phyloP scores from a whole-genome alignment of 805 yeast species.

The Clavispora vitiphila region DNA sequence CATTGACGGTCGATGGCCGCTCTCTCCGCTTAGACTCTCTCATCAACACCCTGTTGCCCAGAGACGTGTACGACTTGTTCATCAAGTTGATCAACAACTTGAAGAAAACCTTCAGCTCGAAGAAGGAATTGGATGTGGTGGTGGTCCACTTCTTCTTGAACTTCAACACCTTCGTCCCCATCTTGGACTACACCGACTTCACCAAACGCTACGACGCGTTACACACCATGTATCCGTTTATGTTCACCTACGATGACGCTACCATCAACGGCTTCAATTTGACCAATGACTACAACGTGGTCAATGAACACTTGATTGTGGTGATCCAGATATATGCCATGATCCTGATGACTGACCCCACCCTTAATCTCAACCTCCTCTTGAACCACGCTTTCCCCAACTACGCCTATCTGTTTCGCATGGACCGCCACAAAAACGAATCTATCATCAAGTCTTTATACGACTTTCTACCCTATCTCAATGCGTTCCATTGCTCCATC shows the following conservation, averaged over 20 bases:
- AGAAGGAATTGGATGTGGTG: slow-evolving; percentile 42
- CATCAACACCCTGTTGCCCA: slow-evolving; percentile 23
- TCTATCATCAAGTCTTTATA: slow-evolving; percentile 33
- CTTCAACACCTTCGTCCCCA: slow-evolving; percentile 50
- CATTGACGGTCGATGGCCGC: slow-evolving; percentile 25
- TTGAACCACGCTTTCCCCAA: slow-evolving; percentile 34
- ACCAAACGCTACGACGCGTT: slow-evolving; percentile 48
- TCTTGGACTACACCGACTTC: slow-evolving; percentile 48
- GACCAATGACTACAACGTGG: slow-evolving; percentile 37
- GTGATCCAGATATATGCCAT: slow-evolving; percentile 48
- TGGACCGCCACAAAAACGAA: slow-evolving; percentile 9
- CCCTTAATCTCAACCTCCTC: slow-evolving; percentile 36
- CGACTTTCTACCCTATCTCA: slow-evolving; percentile 44
- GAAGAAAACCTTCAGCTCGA: slow-evolving; percentile 33
- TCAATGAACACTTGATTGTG: slow-evolving; percentile 39
- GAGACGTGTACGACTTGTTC: slow-evolving; percentile 39
- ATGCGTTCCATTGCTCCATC: slow-evolving; percentile 43
- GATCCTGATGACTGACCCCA: slow-evolving; percentile 47
- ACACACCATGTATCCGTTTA: slow-evolving; percentile 45
- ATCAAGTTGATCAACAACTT: slow-evolving; percentile 41
- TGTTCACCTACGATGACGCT: slow-evolving; percentile 43
- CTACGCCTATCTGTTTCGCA: slow-evolving; percentile 14
- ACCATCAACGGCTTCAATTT: slow-evolving; percentile 46
- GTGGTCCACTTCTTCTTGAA: slow-evolving; percentile 46
- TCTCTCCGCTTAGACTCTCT: slow-evolving; percentile 1